phyloP scores from a whole-genome alignment of 345 rosid species.

The Citrus medica region DNA sequence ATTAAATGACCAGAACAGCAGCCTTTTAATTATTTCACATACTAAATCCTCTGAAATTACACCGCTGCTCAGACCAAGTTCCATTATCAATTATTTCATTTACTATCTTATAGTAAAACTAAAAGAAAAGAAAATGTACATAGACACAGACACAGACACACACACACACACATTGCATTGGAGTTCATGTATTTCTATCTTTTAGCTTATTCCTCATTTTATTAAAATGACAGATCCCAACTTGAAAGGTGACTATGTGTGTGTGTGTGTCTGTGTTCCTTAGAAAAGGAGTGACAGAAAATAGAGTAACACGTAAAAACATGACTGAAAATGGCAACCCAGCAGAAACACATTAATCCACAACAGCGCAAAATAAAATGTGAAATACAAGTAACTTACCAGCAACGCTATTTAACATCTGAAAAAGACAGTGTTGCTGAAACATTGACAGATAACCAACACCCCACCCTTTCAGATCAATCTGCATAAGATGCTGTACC shows the following conservation, averaged over 20 bases:
- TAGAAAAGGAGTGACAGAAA: background rate
- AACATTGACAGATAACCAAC: conserved; percentile 84
- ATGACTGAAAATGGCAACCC: background rate
- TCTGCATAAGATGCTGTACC: conserved; percentile 95
- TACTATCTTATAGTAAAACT: background rate
- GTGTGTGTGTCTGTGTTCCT: too few species aligned
- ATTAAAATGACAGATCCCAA: too few species aligned
- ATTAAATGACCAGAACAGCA: too few species aligned
- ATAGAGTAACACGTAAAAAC: background rate
- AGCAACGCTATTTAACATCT: conserved; percentile 94
- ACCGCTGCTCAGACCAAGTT: background rate
- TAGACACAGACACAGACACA: too few species aligned
- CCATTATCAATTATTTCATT: background rate
- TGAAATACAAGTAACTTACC: conserved; percentile 44
- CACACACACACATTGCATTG: too few species aligned
- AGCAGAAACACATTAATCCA: background rate
- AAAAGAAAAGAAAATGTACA: too few species aligned
- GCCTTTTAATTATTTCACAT: too few species aligned
- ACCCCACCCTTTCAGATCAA: conserved; percentile 99
- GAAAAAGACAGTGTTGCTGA: conserved; percentile 98
- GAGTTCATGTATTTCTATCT: too few species aligned
- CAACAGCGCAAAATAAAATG: conserved; percentile 2
- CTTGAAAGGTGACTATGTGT: too few species aligned
- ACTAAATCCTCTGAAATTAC: background rate
- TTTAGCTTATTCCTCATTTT: too few species aligned